phyloP scores from a whole-genome alignment of 495 filamentous ascomycete species.

The Podospora pseudoanserina region DNA sequence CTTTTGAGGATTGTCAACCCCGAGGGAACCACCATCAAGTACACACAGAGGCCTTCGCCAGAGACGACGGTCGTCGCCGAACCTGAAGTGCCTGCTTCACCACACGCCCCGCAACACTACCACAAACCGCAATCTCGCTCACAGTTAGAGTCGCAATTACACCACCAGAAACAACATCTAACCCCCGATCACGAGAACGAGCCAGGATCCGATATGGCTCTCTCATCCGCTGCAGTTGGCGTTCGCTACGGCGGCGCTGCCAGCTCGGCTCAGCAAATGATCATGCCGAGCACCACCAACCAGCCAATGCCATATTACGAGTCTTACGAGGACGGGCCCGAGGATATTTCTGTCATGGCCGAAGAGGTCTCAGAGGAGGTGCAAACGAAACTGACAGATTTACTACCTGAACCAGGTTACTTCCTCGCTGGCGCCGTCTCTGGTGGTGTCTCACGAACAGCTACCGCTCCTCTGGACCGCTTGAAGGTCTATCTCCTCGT shows the following conservation, averaged over 20 bases:
- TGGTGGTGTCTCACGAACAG: slow-evolving; percentile 86
- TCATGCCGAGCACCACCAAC: neutral
- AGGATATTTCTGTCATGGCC: slow-evolving; percentile 25
- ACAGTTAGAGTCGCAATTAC: neutral
- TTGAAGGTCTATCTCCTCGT: slow-evolving; percentile 97
- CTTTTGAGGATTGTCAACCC: slow-evolving; percentile 55
- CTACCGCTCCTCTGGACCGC: slow-evolving; percentile 92
- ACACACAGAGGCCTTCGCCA: neutral
- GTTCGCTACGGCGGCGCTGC: slow-evolving; percentile 15
- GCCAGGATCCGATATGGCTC: slow-evolving; percentile 17
- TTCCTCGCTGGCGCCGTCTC: slow-evolving; percentile 93
- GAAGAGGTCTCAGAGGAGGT: slow-evolving; percentile 33
- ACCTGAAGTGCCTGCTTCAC: neutral
- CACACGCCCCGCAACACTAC: neutral
- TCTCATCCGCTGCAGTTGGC: slow-evolving; percentile 12
- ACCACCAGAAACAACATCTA: slow-evolving; percentile 3
- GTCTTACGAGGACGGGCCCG: slow-evolving; percentile 20
- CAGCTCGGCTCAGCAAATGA: slow-evolving; percentile 15
- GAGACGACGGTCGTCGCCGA: neutral
- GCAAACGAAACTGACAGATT: slow-evolving; percentile 49
- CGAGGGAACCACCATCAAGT: slow-evolving; percentile 15
- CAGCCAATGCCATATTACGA: neutral
- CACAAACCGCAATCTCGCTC: neutral
- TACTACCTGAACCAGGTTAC: slow-evolving; percentile 76
- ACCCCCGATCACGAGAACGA: slow-evolving; percentile 13